Evolutionary conservation across 176 grass and related monocot genomes (phyloP).

Genomic region (Triticum aestivum): DNA sequence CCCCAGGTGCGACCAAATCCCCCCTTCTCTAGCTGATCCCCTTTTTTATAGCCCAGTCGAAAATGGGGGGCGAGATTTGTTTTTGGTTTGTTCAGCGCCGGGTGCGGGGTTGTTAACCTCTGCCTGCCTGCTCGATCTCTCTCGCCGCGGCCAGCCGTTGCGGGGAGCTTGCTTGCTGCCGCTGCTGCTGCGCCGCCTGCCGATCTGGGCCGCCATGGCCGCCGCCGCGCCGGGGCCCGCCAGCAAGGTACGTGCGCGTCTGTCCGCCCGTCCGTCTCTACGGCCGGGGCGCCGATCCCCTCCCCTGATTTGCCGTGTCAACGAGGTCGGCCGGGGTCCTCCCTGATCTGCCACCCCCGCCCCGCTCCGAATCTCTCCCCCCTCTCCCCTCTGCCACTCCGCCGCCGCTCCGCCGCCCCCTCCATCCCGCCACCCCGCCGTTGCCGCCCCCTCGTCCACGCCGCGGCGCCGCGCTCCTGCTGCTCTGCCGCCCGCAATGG

Average conservation of each 20-base stretch:
- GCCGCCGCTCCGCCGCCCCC: too few species aligned
- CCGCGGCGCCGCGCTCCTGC: not conserved
- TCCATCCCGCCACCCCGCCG: too few species aligned
- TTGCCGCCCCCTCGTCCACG: too few species aligned
- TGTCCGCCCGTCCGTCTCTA: not conserved
- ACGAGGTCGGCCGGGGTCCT: not conserved
- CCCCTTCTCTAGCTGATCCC: too few species aligned
- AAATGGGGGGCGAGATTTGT: not conserved
- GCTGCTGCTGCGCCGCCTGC: not conserved
- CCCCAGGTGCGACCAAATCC: slow-evolving; percentile 29
- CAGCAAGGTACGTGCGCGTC: slow-evolving; percentile 35
- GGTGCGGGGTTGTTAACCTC: not conserved
- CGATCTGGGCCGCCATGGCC: slow-evolving; percentile 55
- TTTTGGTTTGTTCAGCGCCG: slow-evolving; percentile 30
- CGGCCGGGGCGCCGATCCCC: not conserved
- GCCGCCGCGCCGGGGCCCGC: slow-evolving; percentile 34
- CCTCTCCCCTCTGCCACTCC: not conserved
- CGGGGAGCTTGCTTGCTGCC: not conserved
- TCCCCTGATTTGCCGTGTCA: not conserved
- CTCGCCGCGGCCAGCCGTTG: not conserved
- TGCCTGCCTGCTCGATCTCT: not conserved
- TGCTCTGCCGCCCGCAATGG: not conserved
- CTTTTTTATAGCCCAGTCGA: not conserved
- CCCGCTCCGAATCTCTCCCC: not conserved
- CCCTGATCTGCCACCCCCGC: not conserved